These are phyloP conservation scores for Phytophthora quininea DNA, from an alignment of 352 stramenopile species.

Conservation along the genomic window DNA sequence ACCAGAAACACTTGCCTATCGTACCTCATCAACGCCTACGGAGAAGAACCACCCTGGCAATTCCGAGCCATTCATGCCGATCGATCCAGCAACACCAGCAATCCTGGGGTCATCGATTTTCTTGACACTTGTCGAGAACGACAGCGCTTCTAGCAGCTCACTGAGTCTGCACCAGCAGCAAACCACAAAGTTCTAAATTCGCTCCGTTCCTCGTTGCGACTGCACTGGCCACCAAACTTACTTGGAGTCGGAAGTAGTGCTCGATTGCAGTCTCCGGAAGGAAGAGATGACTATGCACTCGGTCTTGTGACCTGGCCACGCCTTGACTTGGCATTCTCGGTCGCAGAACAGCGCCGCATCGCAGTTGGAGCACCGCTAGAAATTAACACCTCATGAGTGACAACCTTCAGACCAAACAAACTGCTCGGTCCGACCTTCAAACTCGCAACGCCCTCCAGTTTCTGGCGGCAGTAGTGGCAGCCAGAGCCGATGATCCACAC, in stretches of 20 bases:
- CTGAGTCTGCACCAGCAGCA: constrained; percentile 34
- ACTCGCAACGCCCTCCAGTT: constrained; percentile 42
- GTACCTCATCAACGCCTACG: constrained; percentile 56
- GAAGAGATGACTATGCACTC: constrained; percentile 67
- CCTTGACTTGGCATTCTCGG: constrained; percentile 63
- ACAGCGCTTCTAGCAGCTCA: constrained; percentile 45
- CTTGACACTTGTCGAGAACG: constrained; percentile 45
- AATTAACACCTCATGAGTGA: background rate
- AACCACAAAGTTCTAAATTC: background rate
- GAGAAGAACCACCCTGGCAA: constrained; percentile 78
- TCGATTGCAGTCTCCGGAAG: constrained; percentile 40
- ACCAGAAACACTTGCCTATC: background rate
- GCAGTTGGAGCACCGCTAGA: constrained; percentile 65
- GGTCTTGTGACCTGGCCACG: constrained; percentile 63
- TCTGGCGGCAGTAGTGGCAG: constrained; percentile 64
- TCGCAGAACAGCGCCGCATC: constrained; percentile 68
- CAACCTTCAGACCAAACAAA: too few relatives aligned
- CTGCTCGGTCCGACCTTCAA: constrained; percentile 45
- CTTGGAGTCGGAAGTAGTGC: constrained; percentile 17
- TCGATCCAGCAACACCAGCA: constrained; percentile 56
- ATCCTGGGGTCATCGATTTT: constrained; percentile 40
- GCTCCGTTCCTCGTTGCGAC: too few relatives aligned
- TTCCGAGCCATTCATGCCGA: constrained; percentile 44
- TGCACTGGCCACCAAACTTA: constrained; percentile 2
- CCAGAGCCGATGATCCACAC: constrained; percentile 72